Conservation (phyloP, 805 yeast species). For the Grigorovia yakushimaensis region DNA sequence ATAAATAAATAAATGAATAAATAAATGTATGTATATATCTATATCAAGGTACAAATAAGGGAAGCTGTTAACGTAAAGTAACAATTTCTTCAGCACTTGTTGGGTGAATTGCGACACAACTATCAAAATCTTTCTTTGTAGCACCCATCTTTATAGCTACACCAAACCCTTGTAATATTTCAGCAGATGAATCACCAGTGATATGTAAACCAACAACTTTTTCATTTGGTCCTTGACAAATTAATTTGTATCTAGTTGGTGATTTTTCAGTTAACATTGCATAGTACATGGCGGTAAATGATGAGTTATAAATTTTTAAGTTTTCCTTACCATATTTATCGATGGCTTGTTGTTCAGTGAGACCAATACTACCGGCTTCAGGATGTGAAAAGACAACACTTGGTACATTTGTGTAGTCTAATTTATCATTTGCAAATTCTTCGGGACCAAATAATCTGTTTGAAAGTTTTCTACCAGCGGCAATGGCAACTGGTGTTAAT, state of each 20-base stretch:
- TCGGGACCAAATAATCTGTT: slow-evolving; percentile 86
- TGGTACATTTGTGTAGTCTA: slow-evolving; percentile 81
- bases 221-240: slow-evolving; percentile 71
- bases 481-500: slow-evolving; percentile 96
- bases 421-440: slow-evolving; percentile 59
- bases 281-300: slow-evolving; percentile 86
- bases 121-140: slow-evolving; percentile 90
- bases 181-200: slow-evolving; percentile 85
- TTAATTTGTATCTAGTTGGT: slow-evolving; percentile 79
- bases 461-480: slow-evolving; percentile 90
- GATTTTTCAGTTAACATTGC: slow-evolving; percentile 74
- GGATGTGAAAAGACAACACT: slow-evolving; percentile 98
- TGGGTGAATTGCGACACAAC: slow-evolving; percentile 96
- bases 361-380: slow-evolving; percentile 90
- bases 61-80: slow-evolving; percentile 32
- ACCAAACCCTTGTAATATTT: slow-evolving; percentile 95
- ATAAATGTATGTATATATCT: background rate
- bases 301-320: slow-evolving; percentile 71
- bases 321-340: slow-evolving; percentile 70
- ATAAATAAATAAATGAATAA: background rate
- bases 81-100: slow-evolving; percentile 97
- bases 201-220: slow-evolving; percentile 93
- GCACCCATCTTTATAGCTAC: slow-evolving; percentile 99
- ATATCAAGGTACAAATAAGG: background rate
- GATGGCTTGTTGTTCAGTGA: slow-evolving; percentile 69